Evolutionary conservation across 176 grass and related monocot genomes (phyloP).

Genomic region (Carex pumila): DNA sequence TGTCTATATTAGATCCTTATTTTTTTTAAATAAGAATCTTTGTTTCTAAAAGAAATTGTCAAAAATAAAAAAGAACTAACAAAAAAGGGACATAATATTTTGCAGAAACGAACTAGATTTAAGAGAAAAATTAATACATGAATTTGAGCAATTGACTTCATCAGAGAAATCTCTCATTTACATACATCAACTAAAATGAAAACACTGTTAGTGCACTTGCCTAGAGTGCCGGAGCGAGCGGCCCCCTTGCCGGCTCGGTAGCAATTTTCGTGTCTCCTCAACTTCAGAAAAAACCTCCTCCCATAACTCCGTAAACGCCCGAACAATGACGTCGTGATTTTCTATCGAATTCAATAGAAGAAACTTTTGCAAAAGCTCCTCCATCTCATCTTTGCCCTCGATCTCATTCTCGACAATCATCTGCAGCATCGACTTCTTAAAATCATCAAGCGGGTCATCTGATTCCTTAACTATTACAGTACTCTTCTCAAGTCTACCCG

Average conservation of each 20-base stretch:
- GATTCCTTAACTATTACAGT: conserved; percentile 71
- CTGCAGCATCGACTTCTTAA: conserved; percentile 70
- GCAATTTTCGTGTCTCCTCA: neutral
- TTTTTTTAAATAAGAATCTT: neutral
- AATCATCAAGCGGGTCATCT: conserved; percentile 54
- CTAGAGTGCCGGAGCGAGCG: neutral
- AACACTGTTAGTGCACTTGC: neutral
- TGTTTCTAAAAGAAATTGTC: neutral
- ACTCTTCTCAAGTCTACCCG: conserved; percentile 31
- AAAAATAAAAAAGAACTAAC: neutral
- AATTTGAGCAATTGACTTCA: neutral
- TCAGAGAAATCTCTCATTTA: neutral
- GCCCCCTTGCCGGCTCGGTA: neutral
- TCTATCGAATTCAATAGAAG: conserved; percentile 63
- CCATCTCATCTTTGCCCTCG: conserved; percentile 43
- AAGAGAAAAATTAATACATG: neutral
- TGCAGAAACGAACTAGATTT: neutral
- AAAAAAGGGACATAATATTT: neutral
- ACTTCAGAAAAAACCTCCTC: conserved; percentile 31
- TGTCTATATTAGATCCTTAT: neutral
- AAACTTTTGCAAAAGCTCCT: conserved; percentile 64
- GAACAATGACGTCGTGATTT: conserved; percentile 66
- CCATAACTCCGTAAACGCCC: conserved; percentile 75
- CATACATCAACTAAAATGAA: neutral
- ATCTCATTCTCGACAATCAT: conserved; percentile 80